These are phyloP conservation scores for Backusella liffmaniae DNA, from an alignment of 192 early-diverging fungal genomes.

Conservation along the genomic window DNA sequence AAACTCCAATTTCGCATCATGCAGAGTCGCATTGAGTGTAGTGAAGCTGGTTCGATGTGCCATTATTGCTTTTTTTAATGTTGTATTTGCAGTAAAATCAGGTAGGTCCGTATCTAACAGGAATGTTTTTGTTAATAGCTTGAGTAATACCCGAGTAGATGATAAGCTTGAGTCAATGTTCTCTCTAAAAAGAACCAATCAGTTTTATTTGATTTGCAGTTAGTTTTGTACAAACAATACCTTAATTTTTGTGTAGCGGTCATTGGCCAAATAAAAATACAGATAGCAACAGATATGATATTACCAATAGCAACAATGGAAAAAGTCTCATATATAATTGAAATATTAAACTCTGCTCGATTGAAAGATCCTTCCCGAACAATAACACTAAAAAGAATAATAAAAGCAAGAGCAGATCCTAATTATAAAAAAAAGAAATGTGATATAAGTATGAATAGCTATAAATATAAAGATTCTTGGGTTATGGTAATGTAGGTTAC, in stretches of 20 bases:
- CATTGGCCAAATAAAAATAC: conserved; percentile 47
- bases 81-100: conserved; percentile 45
- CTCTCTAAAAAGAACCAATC: conserved; percentile 19
- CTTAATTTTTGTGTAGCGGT: conserved; percentile 47
- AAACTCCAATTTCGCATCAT: conserved; percentile 52
- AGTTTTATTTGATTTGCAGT: not conserved
- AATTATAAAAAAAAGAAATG: not conserved
- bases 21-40: conserved; percentile 47
- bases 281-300: conserved; percentile 35
- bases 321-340: conserved; percentile 37
- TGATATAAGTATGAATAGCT: not conserved
- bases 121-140: conserved; percentile 63
- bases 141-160: conserved; percentile 56
- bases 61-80: conserved; percentile 55
- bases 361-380: conserved; percentile 39
- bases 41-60: conserved; percentile 59
- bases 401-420: conserved; percentile 44
- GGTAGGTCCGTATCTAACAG: conserved; percentile 50
- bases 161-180: conserved; percentile 46
- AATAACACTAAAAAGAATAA: conserved; percentile 46
- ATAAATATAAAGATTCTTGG: not conserved
- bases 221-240: conserved; percentile 21
- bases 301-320: conserved; percentile 39
- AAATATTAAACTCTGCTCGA: conserved; percentile 35
- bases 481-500: conserved; percentile 22